These are phyloP conservation scores for Effrenium voratum DNA, from an alignment of 73 alveolate species.

Conservation along the genomic window DNA sequence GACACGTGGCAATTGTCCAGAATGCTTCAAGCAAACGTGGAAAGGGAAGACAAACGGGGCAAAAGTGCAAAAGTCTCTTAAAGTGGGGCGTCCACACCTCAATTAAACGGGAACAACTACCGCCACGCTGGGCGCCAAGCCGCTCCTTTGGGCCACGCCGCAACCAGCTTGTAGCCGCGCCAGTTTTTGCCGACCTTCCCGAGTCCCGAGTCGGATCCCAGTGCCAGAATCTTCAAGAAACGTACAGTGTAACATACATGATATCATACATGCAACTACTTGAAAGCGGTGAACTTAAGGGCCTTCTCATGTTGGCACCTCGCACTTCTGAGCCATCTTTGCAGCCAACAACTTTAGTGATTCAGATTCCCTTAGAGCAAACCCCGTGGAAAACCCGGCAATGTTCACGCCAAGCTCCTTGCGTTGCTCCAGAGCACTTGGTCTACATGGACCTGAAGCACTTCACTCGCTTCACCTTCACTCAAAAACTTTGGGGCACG, in stretches of 20 bases:
- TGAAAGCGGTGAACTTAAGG: not conserved
- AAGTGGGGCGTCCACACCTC: not conserved
- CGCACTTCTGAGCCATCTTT: not conserved
- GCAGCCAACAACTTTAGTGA: not conserved
- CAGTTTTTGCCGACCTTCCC: slow-evolving; percentile 70
- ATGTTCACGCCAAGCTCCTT: not conserved
- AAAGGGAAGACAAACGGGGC: not conserved
- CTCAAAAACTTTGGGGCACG: too few species aligned
- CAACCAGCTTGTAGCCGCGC: slow-evolving; percentile 79
- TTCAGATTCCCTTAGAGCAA: too few species aligned
- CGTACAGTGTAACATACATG: not conserved
- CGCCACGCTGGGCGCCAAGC: not conserved
- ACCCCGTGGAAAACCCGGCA: not conserved
- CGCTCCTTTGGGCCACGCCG: slow-evolving; percentile 87
- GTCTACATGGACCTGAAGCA: slow-evolving; percentile 45
- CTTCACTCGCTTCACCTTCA: too few species aligned
- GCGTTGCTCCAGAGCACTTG: slow-evolving; percentile 91
- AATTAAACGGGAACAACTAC: not conserved
- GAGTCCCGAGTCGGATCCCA: not conserved
- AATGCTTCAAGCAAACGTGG: too few species aligned
- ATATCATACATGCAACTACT: not conserved
- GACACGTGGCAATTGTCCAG: too few species aligned
- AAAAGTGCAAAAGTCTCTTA: not conserved
- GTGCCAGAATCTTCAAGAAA: not conserved
- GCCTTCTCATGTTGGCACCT: not conserved